Conservation (phyloP, 2,329 filamentous ascomycete genomes). For the Achaetomium macrosporum region DNA sequence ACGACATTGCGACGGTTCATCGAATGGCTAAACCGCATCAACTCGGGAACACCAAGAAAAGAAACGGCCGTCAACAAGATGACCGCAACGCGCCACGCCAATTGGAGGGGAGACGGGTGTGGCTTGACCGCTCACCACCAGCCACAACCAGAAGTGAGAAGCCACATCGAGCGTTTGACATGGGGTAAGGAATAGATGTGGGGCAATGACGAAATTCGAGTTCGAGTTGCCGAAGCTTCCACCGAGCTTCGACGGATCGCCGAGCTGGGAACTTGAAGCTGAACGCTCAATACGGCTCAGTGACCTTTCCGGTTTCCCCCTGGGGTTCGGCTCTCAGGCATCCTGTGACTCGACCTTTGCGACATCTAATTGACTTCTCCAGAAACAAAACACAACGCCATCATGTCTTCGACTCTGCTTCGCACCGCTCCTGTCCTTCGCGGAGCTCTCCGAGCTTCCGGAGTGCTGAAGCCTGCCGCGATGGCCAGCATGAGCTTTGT, state of each 20-base stretch:
- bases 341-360: neutral
- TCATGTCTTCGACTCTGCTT: constrained; percentile 72
- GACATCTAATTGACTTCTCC: constrained; percentile 13
- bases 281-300: neutral
- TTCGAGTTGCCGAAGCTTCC: constrained; percentile 20
- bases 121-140: too few relatives aligned
- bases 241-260: constrained; percentile 19
- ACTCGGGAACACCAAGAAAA: neutral
- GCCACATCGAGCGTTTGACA: neutral
- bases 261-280: constrained; percentile 10
- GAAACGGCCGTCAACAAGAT: neutral
- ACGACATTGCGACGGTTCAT: constrained; percentile 49
- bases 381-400: constrained; percentile 4
- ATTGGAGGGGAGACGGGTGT: too few relatives aligned
- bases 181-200: neutral
- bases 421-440: constrained; percentile 63
- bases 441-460: constrained; percentile 61
- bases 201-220: constrained; percentile 22
- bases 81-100: neutral
- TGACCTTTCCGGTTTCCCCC: neutral
- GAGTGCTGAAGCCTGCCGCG: constrained; percentile 56
- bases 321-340: neutral
- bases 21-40: too few relatives aligned
- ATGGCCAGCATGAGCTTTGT: constrained; percentile 70
- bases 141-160: neutral